Evolutionary conservation across 306 rosid species (phyloP).

Genomic region (Leucaena leucocephala): DNA sequence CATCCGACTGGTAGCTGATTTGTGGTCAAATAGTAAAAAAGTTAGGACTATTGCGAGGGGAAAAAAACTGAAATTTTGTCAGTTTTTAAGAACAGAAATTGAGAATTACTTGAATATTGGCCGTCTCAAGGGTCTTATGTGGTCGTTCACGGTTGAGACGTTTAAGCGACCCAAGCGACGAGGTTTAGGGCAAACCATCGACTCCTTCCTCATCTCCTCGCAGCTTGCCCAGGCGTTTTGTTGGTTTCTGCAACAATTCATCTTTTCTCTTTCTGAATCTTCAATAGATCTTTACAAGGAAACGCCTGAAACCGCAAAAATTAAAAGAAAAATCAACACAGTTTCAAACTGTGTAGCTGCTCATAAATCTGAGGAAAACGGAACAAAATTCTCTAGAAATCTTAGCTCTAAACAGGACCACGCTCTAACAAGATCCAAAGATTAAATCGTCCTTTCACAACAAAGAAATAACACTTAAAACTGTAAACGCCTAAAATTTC

Average conservation of each 20-base stretch:
- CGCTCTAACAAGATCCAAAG: neutral
- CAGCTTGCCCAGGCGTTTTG: slow-evolving; percentile 70
- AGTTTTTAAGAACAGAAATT: neutral
- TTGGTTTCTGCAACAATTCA: slow-evolving; percentile 67
- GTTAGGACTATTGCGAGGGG: slow-evolving; percentile 14
- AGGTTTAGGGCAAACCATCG: slow-evolving; percentile 89
- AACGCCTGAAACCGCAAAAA: slow-evolving; percentile 49
- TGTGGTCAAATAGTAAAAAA: neutral
- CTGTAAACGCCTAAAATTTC: neutral
- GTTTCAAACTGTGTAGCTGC: neutral
- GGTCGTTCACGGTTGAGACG: slow-evolving; percentile 47
- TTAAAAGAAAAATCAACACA: neutral
- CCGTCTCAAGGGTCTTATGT: slow-evolving; percentile 57
- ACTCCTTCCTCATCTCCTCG: slow-evolving; percentile 75
- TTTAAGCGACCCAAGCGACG: slow-evolving; percentile 64
- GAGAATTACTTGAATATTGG: slow-evolving; percentile 48
- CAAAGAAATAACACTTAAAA: neutral
- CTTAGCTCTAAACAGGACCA: neutral
- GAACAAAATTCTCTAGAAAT: neutral
- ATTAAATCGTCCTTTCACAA: neutral
- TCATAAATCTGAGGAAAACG: neutral
- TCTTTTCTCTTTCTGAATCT: slow-evolving; percentile 35
- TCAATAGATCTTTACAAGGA: slow-evolving; percentile 44
- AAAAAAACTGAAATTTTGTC: neutral
- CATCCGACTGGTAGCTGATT: slow-evolving; percentile 57